Conservation (phyloP, 352 stramenopile species). For the Phytophthora vignae region DNA sequence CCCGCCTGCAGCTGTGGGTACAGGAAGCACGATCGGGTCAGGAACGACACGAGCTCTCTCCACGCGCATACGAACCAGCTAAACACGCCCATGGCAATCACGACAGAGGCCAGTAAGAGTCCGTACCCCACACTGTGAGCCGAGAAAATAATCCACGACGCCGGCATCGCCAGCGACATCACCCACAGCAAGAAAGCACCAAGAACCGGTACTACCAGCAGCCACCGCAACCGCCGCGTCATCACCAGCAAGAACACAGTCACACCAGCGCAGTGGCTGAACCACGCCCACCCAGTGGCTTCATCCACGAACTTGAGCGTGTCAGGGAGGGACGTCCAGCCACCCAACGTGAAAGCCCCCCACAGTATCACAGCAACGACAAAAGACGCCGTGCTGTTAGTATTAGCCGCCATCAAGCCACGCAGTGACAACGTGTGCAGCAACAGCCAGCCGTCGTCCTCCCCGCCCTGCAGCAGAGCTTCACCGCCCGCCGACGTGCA, state of each 20-base stretch:
- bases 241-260: slow-evolving; percentile 83
- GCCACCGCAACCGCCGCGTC: slow-evolving; percentile 72
- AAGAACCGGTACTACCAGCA: slow-evolving; percentile 76
- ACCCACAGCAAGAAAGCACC: slow-evolving; percentile 80
- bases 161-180: slow-evolving; percentile 78
- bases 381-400: slow-evolving; percentile 66
- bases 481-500: slow-evolving; percentile 53
- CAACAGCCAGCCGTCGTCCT: slow-evolving; percentile 41
- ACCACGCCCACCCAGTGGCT: slow-evolving; percentile 87
- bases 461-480: slow-evolving; percentile 32
- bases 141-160: slow-evolving; percentile 86
- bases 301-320: slow-evolving; percentile 87
- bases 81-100: slow-evolving; percentile 86
- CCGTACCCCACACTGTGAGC: slow-evolving; percentile 83
- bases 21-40: slow-evolving; percentile 83
- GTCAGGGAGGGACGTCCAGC: slow-evolving; percentile 82
- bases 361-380: slow-evolving; percentile 72
- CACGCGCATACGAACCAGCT: slow-evolving; percentile 82
- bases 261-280: slow-evolving; percentile 83
- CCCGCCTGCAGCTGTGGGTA: slow-evolving; percentile 82
- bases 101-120: slow-evolving; percentile 71
- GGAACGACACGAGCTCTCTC: slow-evolving; percentile 81
- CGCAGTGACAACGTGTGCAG: slow-evolving; percentile 41
- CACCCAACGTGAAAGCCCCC: slow-evolving; percentile 75
- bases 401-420: slow-evolving; percentile 41